Evolutionary conservation across 768 basidiomycete species (phyloP).

Genomic region (Pilatotrama ljubarskyi): DNA sequence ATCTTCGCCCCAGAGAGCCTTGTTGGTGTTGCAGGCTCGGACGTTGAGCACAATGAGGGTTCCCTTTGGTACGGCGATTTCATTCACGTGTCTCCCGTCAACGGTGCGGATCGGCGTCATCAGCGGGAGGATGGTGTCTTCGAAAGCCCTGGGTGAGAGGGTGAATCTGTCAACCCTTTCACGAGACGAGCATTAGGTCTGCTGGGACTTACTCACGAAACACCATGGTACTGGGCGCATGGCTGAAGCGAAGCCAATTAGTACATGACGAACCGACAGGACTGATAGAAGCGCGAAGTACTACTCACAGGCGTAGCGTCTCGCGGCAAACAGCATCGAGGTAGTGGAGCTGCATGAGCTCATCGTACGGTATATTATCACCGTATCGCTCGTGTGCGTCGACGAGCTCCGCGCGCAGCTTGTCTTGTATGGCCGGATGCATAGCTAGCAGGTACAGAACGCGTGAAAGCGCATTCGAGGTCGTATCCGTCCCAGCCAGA

Average conservation of each 20-base stretch:
- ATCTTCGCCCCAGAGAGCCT: slow-evolving; percentile 41
- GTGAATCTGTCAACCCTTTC: too few species aligned
- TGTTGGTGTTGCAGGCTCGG: slow-evolving; percentile 6
- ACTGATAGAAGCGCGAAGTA: slow-evolving; percentile 27
- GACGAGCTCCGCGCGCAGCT: slow-evolving; percentile 17
- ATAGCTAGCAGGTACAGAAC: slow-evolving; percentile 24
- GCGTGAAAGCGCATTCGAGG: slow-evolving; percentile 21
- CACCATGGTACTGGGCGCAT: slow-evolving; percentile 14
- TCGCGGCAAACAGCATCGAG: slow-evolving; percentile 66
- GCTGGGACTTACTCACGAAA: neutral
- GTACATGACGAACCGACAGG: neutral
- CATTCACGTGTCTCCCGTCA: slow-evolving; percentile 39
- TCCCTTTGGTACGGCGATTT: slow-evolving; percentile 40
- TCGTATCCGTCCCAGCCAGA: slow-evolving; percentile 27
- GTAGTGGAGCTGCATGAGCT: slow-evolving; percentile 45
- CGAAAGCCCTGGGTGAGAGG: too few species aligned
- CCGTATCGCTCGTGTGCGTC: slow-evolving; percentile 17
- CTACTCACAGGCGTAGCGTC: slow-evolving; percentile 45
- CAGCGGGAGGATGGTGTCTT: slow-evolving; percentile 44
- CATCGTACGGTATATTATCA: slow-evolving; percentile 32
- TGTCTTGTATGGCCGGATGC: slow-evolving; percentile 35
- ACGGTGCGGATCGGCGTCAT: slow-evolving; percentile 36
- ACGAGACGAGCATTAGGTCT: too few species aligned
- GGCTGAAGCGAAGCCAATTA: slow-evolving; percentile 13
- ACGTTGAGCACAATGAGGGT: neutral